Percentiles rank a stretch among this genome's conserved stretches.
Evolutionary conservation across 192 early-diverging fungal genomes (phyloP).

Genomic region (Gigaspora rosea): DNA sequence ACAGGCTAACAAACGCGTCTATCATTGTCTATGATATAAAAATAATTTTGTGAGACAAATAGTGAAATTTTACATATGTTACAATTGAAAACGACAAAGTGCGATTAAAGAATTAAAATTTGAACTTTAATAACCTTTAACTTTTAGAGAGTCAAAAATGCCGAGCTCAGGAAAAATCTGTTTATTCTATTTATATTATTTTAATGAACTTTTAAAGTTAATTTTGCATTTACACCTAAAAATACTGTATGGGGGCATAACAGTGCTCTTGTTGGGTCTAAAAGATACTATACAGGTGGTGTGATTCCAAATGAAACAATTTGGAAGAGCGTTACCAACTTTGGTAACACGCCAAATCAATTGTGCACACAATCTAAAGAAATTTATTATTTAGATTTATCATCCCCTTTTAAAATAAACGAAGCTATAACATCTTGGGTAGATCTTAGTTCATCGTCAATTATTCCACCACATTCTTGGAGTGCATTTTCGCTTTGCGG

Average conservation of each 20-base stretch:
- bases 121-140: no score
- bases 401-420: background rate
- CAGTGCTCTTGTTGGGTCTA: background rate
- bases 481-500: slow-evolving; percentile 1
- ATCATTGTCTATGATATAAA: no score
- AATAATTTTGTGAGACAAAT: no score
- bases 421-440: background rate
- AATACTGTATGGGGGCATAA: background rate
- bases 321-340: no score
- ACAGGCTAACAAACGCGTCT: no score
- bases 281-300: slow-evolving; percentile 2
- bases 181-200: no score
- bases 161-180: no score
- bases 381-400: slow-evolving; percentile 3
- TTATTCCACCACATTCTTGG: slow-evolving; percentile 2
- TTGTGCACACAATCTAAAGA: background rate
- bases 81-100: no score
- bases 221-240: background rate
- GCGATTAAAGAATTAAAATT: no score
- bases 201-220: background rate
- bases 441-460: background rate
- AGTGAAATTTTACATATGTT: no score
- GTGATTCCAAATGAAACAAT: background rate
- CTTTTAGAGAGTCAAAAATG: no score
- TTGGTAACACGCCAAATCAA: no score